Percentiles rank a stretch among this genome's conserved stretches.
These are phyloP conservation scores for Phytopythium vexans DNA, from an alignment of 352 stramenopile genomes.

Conservation along the genomic window DNA sequence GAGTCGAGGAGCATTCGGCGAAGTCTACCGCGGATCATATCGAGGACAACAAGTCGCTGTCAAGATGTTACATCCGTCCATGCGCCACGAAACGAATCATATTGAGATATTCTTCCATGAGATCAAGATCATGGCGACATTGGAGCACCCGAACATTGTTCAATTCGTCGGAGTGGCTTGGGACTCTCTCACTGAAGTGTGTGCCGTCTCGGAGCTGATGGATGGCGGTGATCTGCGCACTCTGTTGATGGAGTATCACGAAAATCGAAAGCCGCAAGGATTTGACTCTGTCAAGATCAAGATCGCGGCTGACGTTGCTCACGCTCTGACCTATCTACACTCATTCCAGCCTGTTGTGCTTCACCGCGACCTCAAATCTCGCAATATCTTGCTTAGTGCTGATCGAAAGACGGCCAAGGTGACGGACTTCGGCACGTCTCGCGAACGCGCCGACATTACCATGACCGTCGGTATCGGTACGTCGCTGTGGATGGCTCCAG, in stretches of 20 bases:
- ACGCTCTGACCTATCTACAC: constrained; percentile 64
- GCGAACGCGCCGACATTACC: constrained; percentile 34
- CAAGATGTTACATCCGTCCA: constrained; percentile 40
- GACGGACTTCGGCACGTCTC: constrained; percentile 46
- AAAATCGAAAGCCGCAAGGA: constrained; percentile 2
- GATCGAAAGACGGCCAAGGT: constrained; percentile 17
- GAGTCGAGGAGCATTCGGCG: constrained; percentile 41
- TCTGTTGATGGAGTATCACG: constrained; percentile 15
- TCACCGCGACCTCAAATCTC: constrained; percentile 48
- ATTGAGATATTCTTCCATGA: constrained; percentile 56
- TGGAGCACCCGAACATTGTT: constrained; percentile 60
- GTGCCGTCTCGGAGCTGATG: constrained; percentile 58
- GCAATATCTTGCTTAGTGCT: constrained; percentile 37
- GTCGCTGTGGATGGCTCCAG: no score
- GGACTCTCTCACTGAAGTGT: constrained; percentile 42
- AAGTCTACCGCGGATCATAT: constrained; percentile 47
- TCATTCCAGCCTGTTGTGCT: constrained; percentile 38
- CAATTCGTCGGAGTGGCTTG: constrained; percentile 56
- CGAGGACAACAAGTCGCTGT: constrained; percentile 40
- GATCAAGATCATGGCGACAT: constrained; percentile 49
- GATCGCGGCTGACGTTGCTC: constrained; percentile 51
- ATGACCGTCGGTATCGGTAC: constrained; percentile 48
- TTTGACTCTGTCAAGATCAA: constrained; percentile 47
- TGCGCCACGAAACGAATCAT: constrained; percentile 35
- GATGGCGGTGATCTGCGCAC: constrained; percentile 38